These are phyloP conservation scores for Raddia distichophylla DNA, from an alignment of 176 grass and related monocot genomes.

Conservation along the genomic window DNA sequence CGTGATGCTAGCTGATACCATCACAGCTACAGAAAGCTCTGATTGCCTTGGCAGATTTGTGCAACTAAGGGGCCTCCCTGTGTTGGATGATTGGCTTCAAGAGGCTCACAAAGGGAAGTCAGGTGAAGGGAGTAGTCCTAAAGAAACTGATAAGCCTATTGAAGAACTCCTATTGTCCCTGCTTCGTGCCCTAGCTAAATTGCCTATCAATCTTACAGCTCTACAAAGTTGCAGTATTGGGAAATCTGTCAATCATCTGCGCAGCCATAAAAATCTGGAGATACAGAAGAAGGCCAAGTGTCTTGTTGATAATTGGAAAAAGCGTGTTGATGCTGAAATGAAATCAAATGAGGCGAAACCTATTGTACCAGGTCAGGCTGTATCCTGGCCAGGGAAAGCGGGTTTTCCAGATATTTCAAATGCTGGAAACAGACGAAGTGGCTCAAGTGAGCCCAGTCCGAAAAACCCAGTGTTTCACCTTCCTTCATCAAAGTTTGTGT, in stretches of 20 bases:
- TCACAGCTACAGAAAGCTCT: slow-evolving; percentile 65
- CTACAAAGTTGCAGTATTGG: slow-evolving; percentile 89
- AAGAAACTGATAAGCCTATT: slow-evolving; percentile 64
- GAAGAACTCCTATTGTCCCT: slow-evolving; percentile 77
- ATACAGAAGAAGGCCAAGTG: slow-evolving; percentile 91
- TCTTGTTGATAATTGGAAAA: slow-evolving; percentile 96
- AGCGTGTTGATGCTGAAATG: slow-evolving; percentile 95
- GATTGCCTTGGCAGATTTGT: slow-evolving; percentile 72
- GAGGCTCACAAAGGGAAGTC: slow-evolving; percentile 67
- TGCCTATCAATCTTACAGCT: slow-evolving; percentile 89
- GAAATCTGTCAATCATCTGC: slow-evolving; percentile 90
- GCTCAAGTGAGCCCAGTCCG: slow-evolving; percentile 55
- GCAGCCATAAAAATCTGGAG: slow-evolving; percentile 80
- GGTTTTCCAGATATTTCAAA: slow-evolving; percentile 69
- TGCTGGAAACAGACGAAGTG: slow-evolving; percentile 67
- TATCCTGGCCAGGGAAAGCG: slow-evolving; percentile 64
- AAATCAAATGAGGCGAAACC: slow-evolving; percentile 79
- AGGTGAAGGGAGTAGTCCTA: slow-evolving; percentile 68
- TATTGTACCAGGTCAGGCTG: slow-evolving; percentile 60
- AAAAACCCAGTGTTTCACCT: slow-evolving; percentile 51
- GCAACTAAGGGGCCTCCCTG: slow-evolving; percentile 61
- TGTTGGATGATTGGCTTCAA: slow-evolving; percentile 78
- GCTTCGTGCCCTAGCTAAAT: slow-evolving; percentile 81
- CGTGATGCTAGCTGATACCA: slow-evolving; percentile 65
- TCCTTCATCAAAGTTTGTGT: slow-evolving; percentile 52